phyloP scores from a whole-genome alignment of 208 protist genomes.

The Trypanosoma scelopori region DNA sequence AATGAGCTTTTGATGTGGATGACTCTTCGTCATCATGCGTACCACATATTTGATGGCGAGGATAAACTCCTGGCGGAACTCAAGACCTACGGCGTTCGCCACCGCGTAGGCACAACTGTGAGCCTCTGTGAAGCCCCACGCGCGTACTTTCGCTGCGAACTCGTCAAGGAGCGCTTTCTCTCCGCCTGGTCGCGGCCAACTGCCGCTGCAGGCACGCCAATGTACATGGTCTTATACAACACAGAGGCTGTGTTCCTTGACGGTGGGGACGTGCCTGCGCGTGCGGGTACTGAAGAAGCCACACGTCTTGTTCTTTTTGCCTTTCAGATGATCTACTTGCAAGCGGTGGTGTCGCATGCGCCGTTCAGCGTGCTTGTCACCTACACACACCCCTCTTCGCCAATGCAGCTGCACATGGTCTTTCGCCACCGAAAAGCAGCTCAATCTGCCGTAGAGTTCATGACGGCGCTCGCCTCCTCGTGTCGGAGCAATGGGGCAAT shows the following conservation, averaged over 20 bases:
- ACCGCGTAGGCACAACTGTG: slow-evolving; percentile 1
- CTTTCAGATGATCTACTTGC: slow-evolving; percentile 45
- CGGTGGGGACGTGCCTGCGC: background rate
- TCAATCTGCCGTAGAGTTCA: slow-evolving; percentile 21
- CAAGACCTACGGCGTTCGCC: slow-evolving; percentile 3
- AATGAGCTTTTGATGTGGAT: slow-evolving; percentile 26
- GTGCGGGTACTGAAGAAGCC: background rate
- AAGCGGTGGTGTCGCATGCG: slow-evolving; percentile 15
- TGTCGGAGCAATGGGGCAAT: slow-evolving; percentile 34
- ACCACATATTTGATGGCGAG: background rate
- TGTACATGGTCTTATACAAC: slow-evolving; percentile 33
- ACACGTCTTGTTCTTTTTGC: slow-evolving; percentile 34
- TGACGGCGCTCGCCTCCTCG: slow-evolving; percentile 30
- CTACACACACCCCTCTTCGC: slow-evolving; percentile 28
- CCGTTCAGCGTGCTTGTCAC: slow-evolving; percentile 49
- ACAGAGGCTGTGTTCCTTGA: slow-evolving; percentile 29
- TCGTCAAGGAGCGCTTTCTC: slow-evolving; percentile 37
- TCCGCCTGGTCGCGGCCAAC: slow-evolving; percentile 14
- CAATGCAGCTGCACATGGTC: slow-evolving; percentile 38
- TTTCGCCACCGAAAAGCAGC: slow-evolving; percentile 30
- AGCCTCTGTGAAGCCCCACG: background rate
- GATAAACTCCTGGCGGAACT: slow-evolving; percentile 4
- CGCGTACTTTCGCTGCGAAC: slow-evolving; percentile 36
- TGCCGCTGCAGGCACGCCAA: slow-evolving; percentile 33
- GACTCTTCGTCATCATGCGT: slow-evolving; percentile 6